Conservation (phyloP, 2,329 filamentous ascomycete species). For the Neurospora sp. region DNA sequence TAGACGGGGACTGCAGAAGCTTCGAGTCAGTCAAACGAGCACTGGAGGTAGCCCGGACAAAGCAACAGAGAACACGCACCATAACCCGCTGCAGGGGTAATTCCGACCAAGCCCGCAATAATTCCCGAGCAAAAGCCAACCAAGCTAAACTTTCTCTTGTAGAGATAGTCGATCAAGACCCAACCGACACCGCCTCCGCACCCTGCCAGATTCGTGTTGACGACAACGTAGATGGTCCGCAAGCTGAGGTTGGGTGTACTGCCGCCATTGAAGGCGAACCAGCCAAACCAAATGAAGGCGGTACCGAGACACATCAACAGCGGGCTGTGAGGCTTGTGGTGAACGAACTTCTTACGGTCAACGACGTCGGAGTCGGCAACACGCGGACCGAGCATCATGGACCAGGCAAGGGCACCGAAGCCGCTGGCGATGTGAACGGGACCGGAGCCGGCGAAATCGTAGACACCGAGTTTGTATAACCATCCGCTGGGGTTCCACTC, state of each 20-base stretch:
- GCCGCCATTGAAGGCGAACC: slow-evolving; percentile 44
- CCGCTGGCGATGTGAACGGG: slow-evolving; percentile 56
- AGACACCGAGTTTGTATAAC: slow-evolving; percentile 49
- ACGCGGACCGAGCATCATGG: slow-evolving; percentile 51
- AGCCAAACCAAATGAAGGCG: slow-evolving; percentile 55
- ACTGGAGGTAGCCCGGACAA: background rate
- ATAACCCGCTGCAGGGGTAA: slow-evolving; percentile 47
- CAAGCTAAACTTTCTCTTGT: slow-evolving; percentile 37
- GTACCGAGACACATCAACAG: slow-evolving; percentile 55
- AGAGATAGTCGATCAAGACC: slow-evolving; percentile 39
- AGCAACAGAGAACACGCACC: slow-evolving; percentile 13
- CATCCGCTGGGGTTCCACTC: slow-evolving; percentile 59
- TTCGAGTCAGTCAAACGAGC: background rate
- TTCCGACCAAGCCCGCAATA: slow-evolving; percentile 46
- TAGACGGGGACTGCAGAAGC: slow-evolving; percentile 33
- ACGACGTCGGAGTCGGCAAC: slow-evolving; percentile 29
- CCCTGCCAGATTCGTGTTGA: slow-evolving; percentile 50
- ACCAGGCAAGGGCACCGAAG: slow-evolving; percentile 54
- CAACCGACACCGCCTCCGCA: slow-evolving; percentile 43
- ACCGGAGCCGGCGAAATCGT: slow-evolving; percentile 52
- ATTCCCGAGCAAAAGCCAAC: slow-evolving; percentile 43
- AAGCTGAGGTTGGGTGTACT: slow-evolving; percentile 41
- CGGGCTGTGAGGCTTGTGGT: slow-evolving; percentile 51
- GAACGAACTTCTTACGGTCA: slow-evolving; percentile 18
- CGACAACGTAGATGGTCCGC: slow-evolving; percentile 42